Evolutionary conservation across 169 alveolate species (phyloP), one percentile per base, ranked within the genome.

Genomic region (Eimeria nieschulzi): DNA sequence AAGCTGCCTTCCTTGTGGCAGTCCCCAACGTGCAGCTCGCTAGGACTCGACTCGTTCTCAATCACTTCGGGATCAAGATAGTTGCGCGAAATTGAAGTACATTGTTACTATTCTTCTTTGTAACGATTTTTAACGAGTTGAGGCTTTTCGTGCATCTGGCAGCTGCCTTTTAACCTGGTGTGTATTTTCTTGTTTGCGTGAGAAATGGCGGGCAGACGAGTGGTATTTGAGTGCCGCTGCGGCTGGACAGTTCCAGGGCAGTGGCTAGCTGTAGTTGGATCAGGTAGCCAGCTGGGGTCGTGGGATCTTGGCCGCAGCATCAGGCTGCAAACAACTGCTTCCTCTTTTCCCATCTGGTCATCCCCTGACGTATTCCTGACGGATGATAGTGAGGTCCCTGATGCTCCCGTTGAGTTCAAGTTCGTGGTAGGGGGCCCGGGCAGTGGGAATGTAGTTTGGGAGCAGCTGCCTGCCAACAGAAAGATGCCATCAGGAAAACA

Each of bases 181-280:
- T 21, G 7, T 21, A 66, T 9, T 70, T 9, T 53, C 26, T 17
- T 21, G 23, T 1, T 17, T 33, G 63, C n/a, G 9, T 9, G 33
- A 26, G 51, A 59, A 75, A 17, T 51, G 26, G 66, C 83, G 3
- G 46, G n/a, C 19, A 59, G 66, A 21, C 87, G 25, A 39, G 87
- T 79, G 13, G 61, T 79, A 0, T 79, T 79, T 59, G 87, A 79
- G 87, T 79, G 87, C 66, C 73, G 46, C 73, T 79, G 87, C 87
- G 55, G 75, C 87, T 9, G 73, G 21, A 79, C 87, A 0, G 61
- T 79, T 5, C 87, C 87, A 5, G 87, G 87, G 15, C 87, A 79
- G 51, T 79, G 33, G 33, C 59, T 79, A 26, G 87, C 87, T 12
- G 87, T 79, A 5, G 73, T 59, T 5, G 87, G 87, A 2, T 79